phyloP scores from a whole-genome alignment of 805 yeast genomes.

The Geotrichum ghanense region DNA sequence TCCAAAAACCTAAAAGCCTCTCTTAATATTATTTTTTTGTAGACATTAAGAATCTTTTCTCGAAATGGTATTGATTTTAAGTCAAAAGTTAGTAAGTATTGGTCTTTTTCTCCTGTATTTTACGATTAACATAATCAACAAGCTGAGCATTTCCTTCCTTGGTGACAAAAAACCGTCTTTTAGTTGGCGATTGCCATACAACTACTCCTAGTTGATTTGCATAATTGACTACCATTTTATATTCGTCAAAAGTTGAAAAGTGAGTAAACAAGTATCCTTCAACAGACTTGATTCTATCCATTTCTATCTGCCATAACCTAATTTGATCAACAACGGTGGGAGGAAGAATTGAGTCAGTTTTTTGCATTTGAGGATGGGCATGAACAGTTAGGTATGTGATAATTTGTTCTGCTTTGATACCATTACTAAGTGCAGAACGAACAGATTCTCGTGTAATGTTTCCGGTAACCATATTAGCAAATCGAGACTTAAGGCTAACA shows the following conservation, averaged over 20 bases:
- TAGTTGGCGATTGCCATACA: constrained; percentile 68
- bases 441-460: constrained; percentile 88
- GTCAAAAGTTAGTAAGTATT: no score
- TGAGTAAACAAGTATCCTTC: constrained; percentile 85
- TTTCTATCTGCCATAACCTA: constrained; percentile 88
- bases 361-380: constrained; percentile 86
- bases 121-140: constrained; percentile 79
- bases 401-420: constrained; percentile 92
- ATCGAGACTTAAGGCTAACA: constrained; percentile 74
- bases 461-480: constrained; percentile 88
- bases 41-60: no score
- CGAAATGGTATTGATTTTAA: no score
- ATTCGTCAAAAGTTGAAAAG: constrained; percentile 68
- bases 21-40: no score
- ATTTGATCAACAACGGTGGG: constrained; percentile 97
- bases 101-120: constrained; percentile 6
- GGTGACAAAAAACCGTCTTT: constrained; percentile 73
- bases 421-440: constrained; percentile 69
- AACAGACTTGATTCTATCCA: constrained; percentile 80
- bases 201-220: constrained; percentile 88
- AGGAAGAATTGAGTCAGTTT: constrained; percentile 56
- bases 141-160: constrained; percentile 79
- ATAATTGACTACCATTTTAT: constrained; percentile 55
- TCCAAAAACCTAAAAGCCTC: no score
- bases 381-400: constrained; percentile 80